Evolutionary conservation across 805 yeast genomes (phyloP).

Genomic region (Kodamaea restingae): DNA sequence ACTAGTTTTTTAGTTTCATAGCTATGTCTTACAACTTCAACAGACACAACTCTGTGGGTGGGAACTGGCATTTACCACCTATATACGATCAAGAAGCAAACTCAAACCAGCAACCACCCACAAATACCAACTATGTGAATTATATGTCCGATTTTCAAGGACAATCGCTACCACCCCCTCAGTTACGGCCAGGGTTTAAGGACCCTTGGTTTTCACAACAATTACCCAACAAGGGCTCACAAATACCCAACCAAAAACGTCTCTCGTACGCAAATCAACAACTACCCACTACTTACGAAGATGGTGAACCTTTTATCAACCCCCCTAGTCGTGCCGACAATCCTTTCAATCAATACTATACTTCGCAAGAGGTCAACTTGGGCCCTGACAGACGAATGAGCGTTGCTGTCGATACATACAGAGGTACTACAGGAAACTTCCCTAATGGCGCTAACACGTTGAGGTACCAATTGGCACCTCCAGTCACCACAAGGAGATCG

Average conservation of each 20-base stretch:
- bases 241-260: constrained; percentile 26
- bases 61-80: constrained; percentile 35
- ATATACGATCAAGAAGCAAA: constrained; percentile 6
- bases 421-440: background rate
- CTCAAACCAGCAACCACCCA: constrained; percentile 4
- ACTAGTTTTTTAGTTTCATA: constrained; percentile 13
- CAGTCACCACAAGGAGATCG: constrained; percentile 17
- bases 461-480: constrained; percentile 11
- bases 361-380: constrained; percentile 33
- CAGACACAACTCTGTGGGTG: constrained; percentile 38
- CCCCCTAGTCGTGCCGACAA: constrained; percentile 45
- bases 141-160: background rate
- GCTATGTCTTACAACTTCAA: constrained; percentile 25
- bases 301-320: constrained; percentile 32
- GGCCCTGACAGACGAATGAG: constrained; percentile 34
- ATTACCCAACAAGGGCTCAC: constrained; percentile 26
- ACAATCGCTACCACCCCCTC: constrained; percentile 3
- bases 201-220: constrained; percentile 40
- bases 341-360: constrained; percentile 42
- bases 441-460: constrained; percentile 3
- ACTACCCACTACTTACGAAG: constrained; percentile 49
- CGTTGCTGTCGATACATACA: constrained; percentile 28
- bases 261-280: constrained; percentile 39
- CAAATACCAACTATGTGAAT: constrained; percentile 1
- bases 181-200: constrained; percentile 29